Evolutionary conservation across 331 rosid genomes (phyloP).

Genomic region (Acacia concinna): DNA sequence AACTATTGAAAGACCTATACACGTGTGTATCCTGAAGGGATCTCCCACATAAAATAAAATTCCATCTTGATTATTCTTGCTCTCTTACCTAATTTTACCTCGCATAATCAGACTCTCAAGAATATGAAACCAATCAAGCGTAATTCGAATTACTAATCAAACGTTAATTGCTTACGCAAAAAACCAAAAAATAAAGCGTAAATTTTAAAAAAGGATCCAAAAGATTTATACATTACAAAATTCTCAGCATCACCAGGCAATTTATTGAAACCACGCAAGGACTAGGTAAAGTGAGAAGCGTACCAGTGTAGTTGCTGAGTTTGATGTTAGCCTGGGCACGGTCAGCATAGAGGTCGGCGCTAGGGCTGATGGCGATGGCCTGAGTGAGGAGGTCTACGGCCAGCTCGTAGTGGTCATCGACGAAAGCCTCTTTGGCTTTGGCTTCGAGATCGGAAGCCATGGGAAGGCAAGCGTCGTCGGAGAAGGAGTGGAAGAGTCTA

Average conservation of each 20-base stretch:
- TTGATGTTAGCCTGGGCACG: slow-evolving; percentile 93
- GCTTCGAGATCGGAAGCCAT: slow-evolving; percentile 75
- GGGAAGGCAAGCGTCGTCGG: not conserved
- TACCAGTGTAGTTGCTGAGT: slow-evolving; percentile 50
- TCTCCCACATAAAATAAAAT: not conserved
- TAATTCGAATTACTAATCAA: not conserved
- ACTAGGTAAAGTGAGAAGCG: not conserved
- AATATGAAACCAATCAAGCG: not conserved
- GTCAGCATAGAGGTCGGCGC: slow-evolving; percentile 54
- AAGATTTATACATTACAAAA: not conserved
- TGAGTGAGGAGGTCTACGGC: slow-evolving; percentile 53
- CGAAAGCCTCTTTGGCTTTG: slow-evolving; percentile 63
- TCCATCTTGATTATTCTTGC: not conserved
- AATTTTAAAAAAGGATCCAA: not conserved
- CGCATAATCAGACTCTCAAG: not conserved
- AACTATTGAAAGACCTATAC: not conserved
- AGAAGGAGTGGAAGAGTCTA: slow-evolving; percentile 21
- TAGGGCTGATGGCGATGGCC: slow-evolving; percentile 52
- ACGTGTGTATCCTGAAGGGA: too few relatives aligned
- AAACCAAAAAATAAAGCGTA: slow-evolving; percentile 13
- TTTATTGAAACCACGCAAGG: not conserved
- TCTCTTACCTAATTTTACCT: not conserved
- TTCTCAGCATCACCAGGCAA: not conserved
- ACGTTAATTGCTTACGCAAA: not conserved
- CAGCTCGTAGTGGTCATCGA: slow-evolving; percentile 67